Conservation (phyloP, 2,329 filamentous ascomycete genomes). For the Ophiocordyceps camponoti-saundersi region DNA sequence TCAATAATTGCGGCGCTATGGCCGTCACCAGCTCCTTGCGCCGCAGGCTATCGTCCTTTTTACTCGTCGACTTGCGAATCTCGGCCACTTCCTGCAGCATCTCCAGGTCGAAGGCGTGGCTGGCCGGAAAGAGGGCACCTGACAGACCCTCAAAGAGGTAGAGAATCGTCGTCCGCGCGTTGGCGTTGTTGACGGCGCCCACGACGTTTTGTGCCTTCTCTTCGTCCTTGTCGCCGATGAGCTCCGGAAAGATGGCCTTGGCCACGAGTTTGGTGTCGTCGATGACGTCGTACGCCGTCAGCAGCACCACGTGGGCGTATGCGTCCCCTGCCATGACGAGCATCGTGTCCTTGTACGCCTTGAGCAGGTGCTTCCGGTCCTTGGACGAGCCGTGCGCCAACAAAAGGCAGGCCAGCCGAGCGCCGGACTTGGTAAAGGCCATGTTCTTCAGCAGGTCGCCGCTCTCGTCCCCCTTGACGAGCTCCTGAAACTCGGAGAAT, state of each 20-base stretch:
- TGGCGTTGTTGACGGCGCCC: slow-evolving; percentile 45
- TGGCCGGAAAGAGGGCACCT: slow-evolving; percentile 41
- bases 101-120: slow-evolving; percentile 48
- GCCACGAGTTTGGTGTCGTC: slow-evolving; percentile 83
- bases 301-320: slow-evolving; percentile 63
- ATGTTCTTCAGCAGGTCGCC: slow-evolving; percentile 88
- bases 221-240: slow-evolving; percentile 56
- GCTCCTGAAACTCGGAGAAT: slow-evolving; percentile 71
- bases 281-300: slow-evolving; percentile 77
- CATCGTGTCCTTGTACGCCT: slow-evolving; percentile 78
- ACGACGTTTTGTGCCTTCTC: slow-evolving; percentile 47
- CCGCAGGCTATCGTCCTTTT: slow-evolving; percentile 70
- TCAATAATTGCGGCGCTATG: slow-evolving; percentile 59
- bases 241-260: slow-evolving; percentile 75
- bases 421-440: slow-evolving; percentile 83
- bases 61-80: slow-evolving; percentile 70
- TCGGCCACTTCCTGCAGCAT: slow-evolving; percentile 62
- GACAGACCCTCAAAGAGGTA: slow-evolving; percentile 64
- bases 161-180: slow-evolving; percentile 50
- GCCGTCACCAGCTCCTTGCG: slow-evolving; percentile 60
- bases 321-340: slow-evolving; percentile 69
- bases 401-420: slow-evolving; percentile 63
- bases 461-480: slow-evolving; percentile 80
- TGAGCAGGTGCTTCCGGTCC: slow-evolving; percentile 77
- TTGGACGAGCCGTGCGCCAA: slow-evolving; percentile 79